phyloP scores from a whole-genome alignment of 148 eudicot species.

The Talinum fruticosum region DNA sequence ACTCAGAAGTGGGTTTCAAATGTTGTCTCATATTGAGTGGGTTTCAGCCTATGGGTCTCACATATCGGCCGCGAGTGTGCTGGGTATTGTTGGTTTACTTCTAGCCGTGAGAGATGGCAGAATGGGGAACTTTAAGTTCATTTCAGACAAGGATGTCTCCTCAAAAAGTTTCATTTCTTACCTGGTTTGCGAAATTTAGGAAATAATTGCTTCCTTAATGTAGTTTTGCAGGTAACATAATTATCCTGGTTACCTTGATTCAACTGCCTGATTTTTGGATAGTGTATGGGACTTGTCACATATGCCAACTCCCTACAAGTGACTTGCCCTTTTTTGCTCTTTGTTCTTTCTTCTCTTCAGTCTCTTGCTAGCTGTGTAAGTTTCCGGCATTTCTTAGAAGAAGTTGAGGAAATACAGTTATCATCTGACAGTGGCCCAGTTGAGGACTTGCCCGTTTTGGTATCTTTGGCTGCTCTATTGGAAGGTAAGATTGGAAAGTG shows the following conservation, averaged over 20 bases:
- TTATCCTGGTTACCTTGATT: background rate
- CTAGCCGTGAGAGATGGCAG: slow-evolving; percentile 43
- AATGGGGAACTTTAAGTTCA: slow-evolving; percentile 33
- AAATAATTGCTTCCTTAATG: slow-evolving; percentile 91
- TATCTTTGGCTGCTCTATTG: slow-evolving; percentile 57
- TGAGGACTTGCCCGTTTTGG: slow-evolving; percentile 52
- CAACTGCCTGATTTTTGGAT: background rate
- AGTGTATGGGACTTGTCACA: too few species aligned
- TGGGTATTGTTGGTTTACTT: slow-evolving; percentile 56
- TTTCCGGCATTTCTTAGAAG: slow-evolving; percentile 47
- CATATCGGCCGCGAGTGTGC: slow-evolving; percentile 44
- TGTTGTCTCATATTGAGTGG: slow-evolving; percentile 37
- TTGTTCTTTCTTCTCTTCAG: slow-evolving; percentile 27
- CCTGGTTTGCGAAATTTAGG: slow-evolving; percentile 91
- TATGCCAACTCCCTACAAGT: background rate
- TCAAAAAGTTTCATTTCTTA: slow-evolving; percentile 35
- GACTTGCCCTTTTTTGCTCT: slow-evolving; percentile 1
- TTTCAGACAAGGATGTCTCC: slow-evolving; percentile 23
- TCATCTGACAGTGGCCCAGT: slow-evolving; percentile 36
- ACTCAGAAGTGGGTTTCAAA: slow-evolving; percentile 39
- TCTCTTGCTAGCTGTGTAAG: slow-evolving; percentile 81
- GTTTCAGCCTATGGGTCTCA: slow-evolving; percentile 48
- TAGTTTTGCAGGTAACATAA: slow-evolving; percentile 71
- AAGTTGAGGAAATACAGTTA: slow-evolving; percentile 37
- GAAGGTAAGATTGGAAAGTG: slow-evolving; percentile 43